Evolutionary conservation across 1,139 yeast genomes (phyloP).

Genomic region (Petasospora fabianii): DNA sequence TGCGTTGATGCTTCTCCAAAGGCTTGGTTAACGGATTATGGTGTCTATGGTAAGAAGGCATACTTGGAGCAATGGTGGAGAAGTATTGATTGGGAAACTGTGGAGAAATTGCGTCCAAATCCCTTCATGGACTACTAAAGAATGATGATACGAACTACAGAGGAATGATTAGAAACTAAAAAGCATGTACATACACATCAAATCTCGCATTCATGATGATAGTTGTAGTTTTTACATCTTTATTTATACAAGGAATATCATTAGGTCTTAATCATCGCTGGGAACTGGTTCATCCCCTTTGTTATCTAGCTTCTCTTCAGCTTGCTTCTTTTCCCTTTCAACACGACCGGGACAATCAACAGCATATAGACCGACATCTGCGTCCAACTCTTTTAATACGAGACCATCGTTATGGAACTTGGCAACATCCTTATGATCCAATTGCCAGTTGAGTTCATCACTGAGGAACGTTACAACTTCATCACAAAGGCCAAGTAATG

Average conservation of each 20-base stretch:
- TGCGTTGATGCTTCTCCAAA: conserved; percentile 72
- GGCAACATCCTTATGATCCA: conserved; percentile 46
- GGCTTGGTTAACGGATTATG: conserved; percentile 66
- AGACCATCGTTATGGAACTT: conserved; percentile 18
- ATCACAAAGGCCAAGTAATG: conserved; percentile 82
- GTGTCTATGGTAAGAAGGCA: conserved; percentile 65
- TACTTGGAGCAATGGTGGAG: conserved; percentile 71
- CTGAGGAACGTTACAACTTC: conserved; percentile 72
- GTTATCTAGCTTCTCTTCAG: neutral
- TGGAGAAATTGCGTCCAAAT: conserved; percentile 53
- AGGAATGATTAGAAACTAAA: too few relatives aligned
- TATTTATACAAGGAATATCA: too few relatives aligned
- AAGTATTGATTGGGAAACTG: conserved; percentile 67
- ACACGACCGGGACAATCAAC: neutral
- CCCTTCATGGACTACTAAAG: conserved; percentile 1
- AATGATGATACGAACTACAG: too few relatives aligned
- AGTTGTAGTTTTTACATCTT: too few relatives aligned
- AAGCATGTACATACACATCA: too few relatives aligned
- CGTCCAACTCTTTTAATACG: conserved; percentile 2
- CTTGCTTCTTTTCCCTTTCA: neutral
- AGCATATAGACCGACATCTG: conserved; percentile 4
- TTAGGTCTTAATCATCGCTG: too few relatives aligned
- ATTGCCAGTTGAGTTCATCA: conserved; percentile 60
- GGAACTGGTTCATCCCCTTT: too few relatives aligned
- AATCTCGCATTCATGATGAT: too few relatives aligned